phyloP scores from a whole-genome alignment of 495 filamentous ascomycete genomes.

The Poronia punctata region DNA sequence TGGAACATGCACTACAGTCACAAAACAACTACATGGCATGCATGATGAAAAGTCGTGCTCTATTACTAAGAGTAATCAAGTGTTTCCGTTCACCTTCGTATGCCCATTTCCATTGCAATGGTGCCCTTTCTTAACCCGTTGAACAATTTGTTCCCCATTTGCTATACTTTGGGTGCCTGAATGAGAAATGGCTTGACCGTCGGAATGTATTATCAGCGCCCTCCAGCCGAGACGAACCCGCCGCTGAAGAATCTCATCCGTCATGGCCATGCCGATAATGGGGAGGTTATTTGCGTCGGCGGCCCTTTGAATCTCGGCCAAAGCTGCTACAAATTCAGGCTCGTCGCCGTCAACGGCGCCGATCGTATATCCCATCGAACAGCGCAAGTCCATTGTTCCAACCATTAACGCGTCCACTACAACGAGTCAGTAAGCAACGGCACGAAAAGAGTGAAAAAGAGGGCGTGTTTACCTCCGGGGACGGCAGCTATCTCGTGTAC shows the following conservation, averaged over 20 bases:
- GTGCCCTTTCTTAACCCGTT: neutral
- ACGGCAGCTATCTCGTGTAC: conserved; percentile 44
- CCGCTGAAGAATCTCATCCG: neutral
- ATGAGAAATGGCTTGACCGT: neutral
- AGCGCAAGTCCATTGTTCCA: neutral
- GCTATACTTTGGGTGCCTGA: neutral
- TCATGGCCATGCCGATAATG: neutral
- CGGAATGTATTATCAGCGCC: neutral
- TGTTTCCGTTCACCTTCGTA: too few species aligned
- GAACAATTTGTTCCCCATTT: neutral
- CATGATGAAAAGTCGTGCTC: too few species aligned
- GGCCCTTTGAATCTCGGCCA: neutral
- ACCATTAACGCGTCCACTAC: neutral
- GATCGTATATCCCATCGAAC: neutral
- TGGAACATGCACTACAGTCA: too few species aligned
- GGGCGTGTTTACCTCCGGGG: neutral
- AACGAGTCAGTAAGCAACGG: neutral
- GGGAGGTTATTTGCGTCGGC: neutral
- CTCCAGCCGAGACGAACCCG: neutral
- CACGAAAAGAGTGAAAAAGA: neutral
- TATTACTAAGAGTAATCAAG: too few species aligned
- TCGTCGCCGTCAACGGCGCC: neutral
- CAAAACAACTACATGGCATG: too few species aligned
- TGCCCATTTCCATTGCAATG: neutral
- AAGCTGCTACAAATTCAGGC: neutral